A percentile compares a stretch with the other conserved stretches of the same genome.
Conservation (phyloP, 306 rosid species). For the Calophaca sinica region DNA sequence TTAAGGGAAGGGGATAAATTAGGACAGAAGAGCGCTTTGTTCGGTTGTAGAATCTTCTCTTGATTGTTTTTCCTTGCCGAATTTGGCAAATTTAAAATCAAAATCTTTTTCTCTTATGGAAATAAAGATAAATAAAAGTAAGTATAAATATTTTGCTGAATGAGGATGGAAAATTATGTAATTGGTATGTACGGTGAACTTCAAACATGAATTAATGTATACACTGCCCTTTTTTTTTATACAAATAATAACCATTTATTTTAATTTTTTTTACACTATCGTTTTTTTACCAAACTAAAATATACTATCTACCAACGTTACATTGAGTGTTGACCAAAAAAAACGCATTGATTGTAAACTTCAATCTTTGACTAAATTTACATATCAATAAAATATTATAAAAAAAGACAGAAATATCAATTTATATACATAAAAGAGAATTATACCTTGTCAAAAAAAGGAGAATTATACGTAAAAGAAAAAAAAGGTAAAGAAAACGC, state of each 20-base stretch:
- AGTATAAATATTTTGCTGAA: no score
- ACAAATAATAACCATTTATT: no score
- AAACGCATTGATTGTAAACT: background rate
- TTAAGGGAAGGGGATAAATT: conserved; percentile 36
- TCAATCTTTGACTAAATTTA: background rate
- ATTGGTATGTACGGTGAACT: background rate
- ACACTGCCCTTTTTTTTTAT: no score
- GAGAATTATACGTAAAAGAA: background rate
- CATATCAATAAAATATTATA: background rate
- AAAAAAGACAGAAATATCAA: background rate
- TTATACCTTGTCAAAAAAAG: background rate
- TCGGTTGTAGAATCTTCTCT: conserved; percentile 46
- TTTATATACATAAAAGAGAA: background rate
- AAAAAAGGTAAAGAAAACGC: background rate
- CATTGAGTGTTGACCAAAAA: no score
- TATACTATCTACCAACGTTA: no score
- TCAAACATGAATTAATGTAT: no score
- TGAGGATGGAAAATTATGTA: background rate
- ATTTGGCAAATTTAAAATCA: conserved; percentile 60
- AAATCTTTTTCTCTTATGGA: conserved; percentile 9
- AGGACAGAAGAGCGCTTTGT: conserved; percentile 39
- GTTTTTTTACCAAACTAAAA: no score
- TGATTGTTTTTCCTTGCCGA: conserved; percentile 49
- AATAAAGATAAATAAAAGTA: conserved; percentile 6
- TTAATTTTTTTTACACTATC: no score